Conservation (phyloP, 805 yeast species). For the Lipomyces yamadae region DNA sequence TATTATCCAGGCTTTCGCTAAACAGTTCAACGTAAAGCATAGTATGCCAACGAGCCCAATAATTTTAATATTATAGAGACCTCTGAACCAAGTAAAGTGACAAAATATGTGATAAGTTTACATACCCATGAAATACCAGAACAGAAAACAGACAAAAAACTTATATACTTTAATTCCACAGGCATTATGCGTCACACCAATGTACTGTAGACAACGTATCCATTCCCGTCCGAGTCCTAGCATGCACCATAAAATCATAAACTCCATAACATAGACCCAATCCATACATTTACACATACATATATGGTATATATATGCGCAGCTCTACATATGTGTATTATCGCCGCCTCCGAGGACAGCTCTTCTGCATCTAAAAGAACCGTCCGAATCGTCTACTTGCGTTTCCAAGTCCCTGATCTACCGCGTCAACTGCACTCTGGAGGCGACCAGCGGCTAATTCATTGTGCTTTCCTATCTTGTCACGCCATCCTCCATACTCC, state of each 20-base stretch:
- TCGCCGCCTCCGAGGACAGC: neutral
- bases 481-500: slow-evolving; percentile 49
- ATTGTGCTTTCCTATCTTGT: slow-evolving; percentile 54
- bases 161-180: neutral
- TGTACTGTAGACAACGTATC: neutral
- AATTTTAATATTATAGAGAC: neutral
- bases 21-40: neutral
- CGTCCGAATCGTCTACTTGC: slow-evolving; percentile 16
- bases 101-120: neutral
- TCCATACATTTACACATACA: neutral
- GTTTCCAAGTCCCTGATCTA: slow-evolving; percentile 30
- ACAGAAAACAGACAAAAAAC: neutral
- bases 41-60: neutral
- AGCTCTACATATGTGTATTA: neutral
- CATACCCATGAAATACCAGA: neutral
- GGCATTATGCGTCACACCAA: neutral
- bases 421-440: slow-evolving; percentile 50
- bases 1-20: neutral
- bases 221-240: neutral
- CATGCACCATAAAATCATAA: neutral
- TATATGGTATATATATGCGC: slow-evolving; percentile 3
- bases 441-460: slow-evolving; percentile 52
- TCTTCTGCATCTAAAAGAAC: slow-evolving; percentile 14
- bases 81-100: neutral
- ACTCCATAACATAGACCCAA: slow-evolving; percentile 6